A percentile compares a stretch with the other conserved stretches of the same genome.
Evolutionary conservation across 2,329 filamentous ascomycete genomes (phyloP).

Genomic region (Fonsecaea pedrosoi): DNA sequence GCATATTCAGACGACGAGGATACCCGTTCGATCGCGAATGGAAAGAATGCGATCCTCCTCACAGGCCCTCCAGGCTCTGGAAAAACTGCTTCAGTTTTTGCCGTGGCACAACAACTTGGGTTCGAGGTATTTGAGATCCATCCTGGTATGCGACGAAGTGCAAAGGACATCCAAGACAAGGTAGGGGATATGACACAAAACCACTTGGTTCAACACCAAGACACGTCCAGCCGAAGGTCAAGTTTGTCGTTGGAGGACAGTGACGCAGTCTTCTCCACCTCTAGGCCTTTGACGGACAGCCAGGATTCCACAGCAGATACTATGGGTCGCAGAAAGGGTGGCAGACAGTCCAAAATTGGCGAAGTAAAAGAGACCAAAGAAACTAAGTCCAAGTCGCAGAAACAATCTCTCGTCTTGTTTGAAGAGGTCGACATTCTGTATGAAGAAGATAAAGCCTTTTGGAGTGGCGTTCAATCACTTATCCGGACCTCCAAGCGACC

Average conservation of each 20-base stretch:
- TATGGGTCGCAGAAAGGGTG: slow-evolving; percentile 25
- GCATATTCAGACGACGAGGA: slow-evolving; percentile 78
- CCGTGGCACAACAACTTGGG: slow-evolving; percentile 86
- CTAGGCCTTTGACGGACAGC: slow-evolving; percentile 39
- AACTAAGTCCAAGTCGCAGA: slow-evolving; percentile 63
- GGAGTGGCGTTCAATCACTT: slow-evolving; percentile 78
- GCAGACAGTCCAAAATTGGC: slow-evolving; percentile 39
- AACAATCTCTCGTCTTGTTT: slow-evolving; percentile 90
- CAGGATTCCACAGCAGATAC: slow-evolving; percentile 40
- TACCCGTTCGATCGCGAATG: slow-evolving; percentile 60
- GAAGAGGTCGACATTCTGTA: slow-evolving; percentile 95
- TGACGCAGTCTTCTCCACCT: slow-evolving; percentile 21
- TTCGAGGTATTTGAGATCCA: slow-evolving; percentile 98
- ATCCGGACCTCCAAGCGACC: slow-evolving; percentile 86
- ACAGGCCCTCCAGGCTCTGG: slow-evolving; percentile 90
- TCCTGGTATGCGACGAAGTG: slow-evolving; percentile 78
- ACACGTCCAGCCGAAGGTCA: slow-evolving; percentile 32
- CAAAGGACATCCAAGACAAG: slow-evolving; percentile 86
- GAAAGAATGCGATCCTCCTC: slow-evolving; percentile 77
- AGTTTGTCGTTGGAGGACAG: slow-evolving; percentile 29
- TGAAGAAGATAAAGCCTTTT: slow-evolving; percentile 95
- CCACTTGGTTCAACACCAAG: slow-evolving; percentile 72
- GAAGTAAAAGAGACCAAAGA: slow-evolving; percentile 18
- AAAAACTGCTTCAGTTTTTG: slow-evolving; percentile 91
- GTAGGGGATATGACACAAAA: slow-evolving; percentile 98